Evolutionary conservation across 1,284 basidiomycete genomes (phyloP).

Genomic region (Ceratobasidium theobromae): DNA sequence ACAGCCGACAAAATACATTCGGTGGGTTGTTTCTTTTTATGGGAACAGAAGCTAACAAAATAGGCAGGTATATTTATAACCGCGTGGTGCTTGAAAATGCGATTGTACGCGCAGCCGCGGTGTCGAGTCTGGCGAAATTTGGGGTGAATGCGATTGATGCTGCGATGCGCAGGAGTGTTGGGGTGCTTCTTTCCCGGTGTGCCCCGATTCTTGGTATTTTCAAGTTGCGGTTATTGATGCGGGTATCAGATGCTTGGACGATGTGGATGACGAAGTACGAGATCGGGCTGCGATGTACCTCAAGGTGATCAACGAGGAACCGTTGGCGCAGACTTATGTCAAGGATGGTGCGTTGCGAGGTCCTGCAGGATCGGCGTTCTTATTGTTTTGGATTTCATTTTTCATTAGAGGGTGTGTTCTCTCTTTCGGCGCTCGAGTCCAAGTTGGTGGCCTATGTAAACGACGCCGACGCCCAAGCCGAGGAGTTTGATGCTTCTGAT

Average conservation of each 20-base stretch:
- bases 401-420: conserved; percentile 86
- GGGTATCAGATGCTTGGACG: conserved; percentile 81
- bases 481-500: conserved; percentile 77
- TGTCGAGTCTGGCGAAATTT: conserved; percentile 94
- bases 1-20: conserved; percentile 95
- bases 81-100: conserved; percentile 98
- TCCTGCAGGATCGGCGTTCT: not conserved
- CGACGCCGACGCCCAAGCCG: conserved; percentile 64
- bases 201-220: conserved; percentile 40
- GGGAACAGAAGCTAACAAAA: not conserved
- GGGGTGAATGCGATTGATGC: conserved; percentile 84
- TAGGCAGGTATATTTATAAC: conserved; percentile 92
- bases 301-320: conserved; percentile 76
- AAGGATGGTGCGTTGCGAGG: conserved; percentile 71
- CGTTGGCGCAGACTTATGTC: conserved; percentile 82
- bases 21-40: not conserved
- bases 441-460: conserved; percentile 89
- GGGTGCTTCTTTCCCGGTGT: conserved; percentile 79
- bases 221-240: no score
- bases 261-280: conserved; percentile 98
- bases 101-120: conserved; percentile 95
- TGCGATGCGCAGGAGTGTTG: conserved; percentile 80
- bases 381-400: conserved; percentile 15
- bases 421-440: conserved; percentile 80
- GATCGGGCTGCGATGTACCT: conserved; percentile 97